Percentiles rank a stretch among this genome's conserved stretches.
Conservation (phyloP, 164 flowering plant species). For the Magnolia sinica region DNA sequence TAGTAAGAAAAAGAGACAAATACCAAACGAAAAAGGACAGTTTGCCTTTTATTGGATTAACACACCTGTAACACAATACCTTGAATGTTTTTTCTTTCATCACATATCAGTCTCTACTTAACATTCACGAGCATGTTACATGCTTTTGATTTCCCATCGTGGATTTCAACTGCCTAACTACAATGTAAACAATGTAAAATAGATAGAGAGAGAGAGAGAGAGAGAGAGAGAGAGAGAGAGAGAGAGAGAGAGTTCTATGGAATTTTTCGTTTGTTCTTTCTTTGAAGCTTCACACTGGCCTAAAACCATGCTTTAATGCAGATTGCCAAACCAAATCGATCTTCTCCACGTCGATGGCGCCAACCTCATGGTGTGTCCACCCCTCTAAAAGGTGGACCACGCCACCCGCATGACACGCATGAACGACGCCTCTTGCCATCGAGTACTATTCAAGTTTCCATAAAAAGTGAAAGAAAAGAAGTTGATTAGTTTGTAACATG, state of each 20-base stretch:
- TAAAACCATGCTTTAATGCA: conserved; percentile 78
- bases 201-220: background rate
- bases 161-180: background rate
- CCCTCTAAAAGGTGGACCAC: conserved; percentile 81
- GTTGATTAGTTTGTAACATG: background rate
- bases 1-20: background rate
- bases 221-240: background rate
- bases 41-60: background rate
- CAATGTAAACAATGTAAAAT: background rate
- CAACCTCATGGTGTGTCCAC: conserved; percentile 92
- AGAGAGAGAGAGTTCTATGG: background rate
- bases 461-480: background rate
- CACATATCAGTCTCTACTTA: background rate
- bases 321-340: conserved; percentile 91
- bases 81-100: background rate
- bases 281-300: conserved; percentile 32
- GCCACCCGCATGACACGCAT: conserved; percentile 97
- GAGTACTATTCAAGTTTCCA: conserved; percentile 46
- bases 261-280: background rate
- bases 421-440: conserved; percentile 88
- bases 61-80: background rate
- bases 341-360: conserved; percentile 74
- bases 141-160: background rate
- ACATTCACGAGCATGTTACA: background rate
- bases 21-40: background rate